Evolutionary conservation across 129 eudicot species (phyloP), one percentile per base, ranked within the genome.

Genomic region (Artemisia argyi): DNA sequence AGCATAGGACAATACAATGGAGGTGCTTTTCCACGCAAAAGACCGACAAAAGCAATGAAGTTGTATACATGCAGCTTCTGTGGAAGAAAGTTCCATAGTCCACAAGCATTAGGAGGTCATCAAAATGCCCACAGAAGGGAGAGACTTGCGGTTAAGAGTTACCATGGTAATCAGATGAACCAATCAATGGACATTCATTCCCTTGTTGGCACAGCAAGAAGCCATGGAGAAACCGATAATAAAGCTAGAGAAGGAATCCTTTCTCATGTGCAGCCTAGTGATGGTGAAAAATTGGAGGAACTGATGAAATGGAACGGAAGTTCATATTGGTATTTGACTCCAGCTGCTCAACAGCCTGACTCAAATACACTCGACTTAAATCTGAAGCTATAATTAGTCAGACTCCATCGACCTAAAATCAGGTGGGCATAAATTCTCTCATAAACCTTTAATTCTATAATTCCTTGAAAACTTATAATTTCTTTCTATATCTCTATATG

Each of bases 31-130:
- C 22, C 22, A 20, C 22, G 22, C 22, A 10, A 0, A 18, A 17
- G 14, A 57, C 63, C 32, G 13, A 7, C 35, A 2, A 50, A n/a
- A 50, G 3, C 15, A 50, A 59, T 32, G 67, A 62, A 62, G 49
- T 16, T 62, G 67, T 62, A 62, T 15, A 30, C 20, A 32, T 62
- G 67, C 11, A 32, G 11, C 48, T 62, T 62, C 3, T 62, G 67
- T 17, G 11, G 7, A 4, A 32, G 67, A 30, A 62, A 62, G 67
- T 30, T 62, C 20, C 35, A 32, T 11, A 15, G 49, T 62, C 48
- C 67, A 15, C 67, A 62, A 32, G 67, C 67, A 30, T 62, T 62
- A 32, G 67, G 67, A 12, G 67, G 67, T 13, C 67, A 62, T 62
- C 67, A 62, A 62, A 62, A 62, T 62, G 67, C 49, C 47, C 67